Conservation (phyloP, 2,329 filamentous ascomycete species). For the Cercospora janseana region DNA sequence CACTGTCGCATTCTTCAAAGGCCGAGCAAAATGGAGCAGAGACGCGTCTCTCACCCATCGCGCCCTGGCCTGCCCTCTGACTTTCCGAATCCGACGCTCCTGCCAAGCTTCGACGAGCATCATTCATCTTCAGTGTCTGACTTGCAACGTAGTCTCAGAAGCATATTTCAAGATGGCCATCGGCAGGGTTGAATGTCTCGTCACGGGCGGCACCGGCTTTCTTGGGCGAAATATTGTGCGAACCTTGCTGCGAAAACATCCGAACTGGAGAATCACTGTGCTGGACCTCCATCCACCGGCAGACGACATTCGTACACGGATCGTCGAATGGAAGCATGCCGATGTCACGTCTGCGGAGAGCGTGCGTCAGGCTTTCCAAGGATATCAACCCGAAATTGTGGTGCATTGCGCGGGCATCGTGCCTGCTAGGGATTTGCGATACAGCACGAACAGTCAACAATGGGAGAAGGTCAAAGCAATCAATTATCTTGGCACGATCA, state of each 20-base stretch:
- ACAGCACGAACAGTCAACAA: slow-evolving; percentile 41
- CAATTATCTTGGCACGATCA: slow-evolving; percentile 82
- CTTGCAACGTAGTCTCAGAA: not conserved
- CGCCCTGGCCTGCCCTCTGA: no score
- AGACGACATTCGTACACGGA: slow-evolving; percentile 24
- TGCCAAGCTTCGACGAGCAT: not conserved
- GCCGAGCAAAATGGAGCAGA: no score
- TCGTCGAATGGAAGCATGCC: slow-evolving; percentile 38
- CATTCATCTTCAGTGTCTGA: not conserved
- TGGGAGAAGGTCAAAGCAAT: slow-evolving; percentile 69
- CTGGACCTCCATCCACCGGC: slow-evolving; percentile 42
- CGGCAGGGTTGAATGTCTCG: slow-evolving; percentile 37
- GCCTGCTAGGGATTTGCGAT: slow-evolving; percentile 41
- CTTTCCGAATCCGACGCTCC: not conserved
- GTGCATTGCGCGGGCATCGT: slow-evolving; percentile 75
- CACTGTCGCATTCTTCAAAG: no score
- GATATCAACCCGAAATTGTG: slow-evolving; percentile 72
- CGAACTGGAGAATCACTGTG: slow-evolving; percentile 42
- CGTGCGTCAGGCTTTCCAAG: slow-evolving; percentile 51
- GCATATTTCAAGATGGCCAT: slow-evolving; percentile 28
- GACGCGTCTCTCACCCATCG: no score
- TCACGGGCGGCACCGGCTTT: slow-evolving; percentile 52
- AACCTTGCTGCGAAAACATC: slow-evolving; percentile 40
- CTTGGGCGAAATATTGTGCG: slow-evolving; percentile 45
- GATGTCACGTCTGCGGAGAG: slow-evolving; percentile 42